Conservation (phyloP, 768 basidiomycete genomes). For the Termitomyces sp. region DNA sequence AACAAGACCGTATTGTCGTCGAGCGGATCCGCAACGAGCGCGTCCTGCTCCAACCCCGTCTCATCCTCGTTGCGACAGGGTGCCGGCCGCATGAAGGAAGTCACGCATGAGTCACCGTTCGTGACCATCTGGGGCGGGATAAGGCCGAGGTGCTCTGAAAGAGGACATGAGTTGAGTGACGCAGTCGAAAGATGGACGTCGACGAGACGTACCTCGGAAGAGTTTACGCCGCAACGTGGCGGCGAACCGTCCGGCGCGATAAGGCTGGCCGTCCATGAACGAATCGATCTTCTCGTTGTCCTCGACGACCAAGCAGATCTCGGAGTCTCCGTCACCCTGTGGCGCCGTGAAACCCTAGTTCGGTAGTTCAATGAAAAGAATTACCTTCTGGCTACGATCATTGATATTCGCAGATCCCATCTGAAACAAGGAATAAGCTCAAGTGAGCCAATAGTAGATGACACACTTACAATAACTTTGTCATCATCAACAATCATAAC, state of each 20-base stretch:
- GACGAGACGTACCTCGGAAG: conserved; percentile 53
- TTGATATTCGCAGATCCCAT: conserved; percentile 95
- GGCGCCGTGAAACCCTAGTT: neutral
- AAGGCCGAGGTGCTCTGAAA: conserved; percentile 79
- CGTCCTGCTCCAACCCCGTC: conserved; percentile 50
- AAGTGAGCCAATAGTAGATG: neutral
- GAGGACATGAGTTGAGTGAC: neutral
- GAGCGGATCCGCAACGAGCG: conserved; percentile 73
- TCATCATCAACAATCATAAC: conserved; percentile 94
- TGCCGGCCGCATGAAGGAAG: conserved; percentile 74
- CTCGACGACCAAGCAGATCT: conserved; percentile 90
- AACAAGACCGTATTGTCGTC: conserved; percentile 50
- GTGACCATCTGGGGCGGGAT: conserved; percentile 62
- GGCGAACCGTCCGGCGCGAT: conserved; percentile 74
- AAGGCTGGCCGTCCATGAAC: conserved; percentile 73
- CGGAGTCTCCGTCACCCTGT: conserved; percentile 89
- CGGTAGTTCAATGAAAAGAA: neutral
- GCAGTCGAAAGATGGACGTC: neutral
- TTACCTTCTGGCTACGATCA: conserved; percentile 75
- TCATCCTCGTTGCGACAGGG: conserved; percentile 69
- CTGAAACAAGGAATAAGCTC: conserved; percentile 25
- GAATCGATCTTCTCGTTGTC: conserved; percentile 74
- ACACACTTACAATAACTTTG: conserved; percentile 68
- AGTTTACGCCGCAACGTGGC: conserved; percentile 77
- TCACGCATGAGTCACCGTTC: conserved; percentile 26